Conservation (phyloP, 2,329 filamentous ascomycete genomes). For the Pyricularia sp. region DNA sequence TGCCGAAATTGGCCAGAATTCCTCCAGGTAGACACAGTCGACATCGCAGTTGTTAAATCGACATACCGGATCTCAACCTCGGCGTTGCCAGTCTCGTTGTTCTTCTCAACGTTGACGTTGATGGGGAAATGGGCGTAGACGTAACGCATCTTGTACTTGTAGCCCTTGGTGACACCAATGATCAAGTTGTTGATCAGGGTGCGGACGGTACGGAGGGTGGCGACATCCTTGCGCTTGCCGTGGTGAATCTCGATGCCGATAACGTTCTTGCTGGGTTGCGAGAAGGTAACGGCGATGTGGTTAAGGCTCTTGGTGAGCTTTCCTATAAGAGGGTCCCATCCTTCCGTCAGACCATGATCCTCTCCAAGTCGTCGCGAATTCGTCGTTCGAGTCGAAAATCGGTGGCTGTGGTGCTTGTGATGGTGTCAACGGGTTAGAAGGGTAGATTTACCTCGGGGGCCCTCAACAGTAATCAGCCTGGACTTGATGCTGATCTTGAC, state of each 20-base stretch:
- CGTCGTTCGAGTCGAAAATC: not conserved
- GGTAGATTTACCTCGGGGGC: conserved; percentile 65
- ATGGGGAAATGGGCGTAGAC: conserved; percentile 99
- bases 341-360: conserved; percentile 2
- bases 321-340: conserved; percentile 38
- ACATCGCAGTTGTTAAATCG: conserved; percentile 13
- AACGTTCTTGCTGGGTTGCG: conserved; percentile 70
- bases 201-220: conserved; percentile 94
- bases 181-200: conserved; percentile 99
- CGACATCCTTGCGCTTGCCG: conserved; percentile 94
- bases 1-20: not conserved
- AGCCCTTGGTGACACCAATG: conserved; percentile 96
- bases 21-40: conserved; percentile 14
- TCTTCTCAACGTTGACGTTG: conserved; percentile 99
- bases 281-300: conserved; percentile 95
- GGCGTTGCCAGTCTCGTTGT: conserved; percentile 74
- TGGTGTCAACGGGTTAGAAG: conserved; percentile 1
- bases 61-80: conserved; percentile 96
- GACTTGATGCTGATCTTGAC: conserved; percentile 99
- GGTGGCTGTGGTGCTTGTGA: not conserved
- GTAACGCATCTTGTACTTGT: conserved; percentile 99
- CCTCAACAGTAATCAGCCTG: conserved; percentile 91
- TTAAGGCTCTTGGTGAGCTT: conserved; percentile 96
- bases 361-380: not conserved
- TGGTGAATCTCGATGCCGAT: conserved; percentile 99